Conservation (phyloP, 176 grass and related monocot genomes). For the Paspalum vaginatum region DNA sequence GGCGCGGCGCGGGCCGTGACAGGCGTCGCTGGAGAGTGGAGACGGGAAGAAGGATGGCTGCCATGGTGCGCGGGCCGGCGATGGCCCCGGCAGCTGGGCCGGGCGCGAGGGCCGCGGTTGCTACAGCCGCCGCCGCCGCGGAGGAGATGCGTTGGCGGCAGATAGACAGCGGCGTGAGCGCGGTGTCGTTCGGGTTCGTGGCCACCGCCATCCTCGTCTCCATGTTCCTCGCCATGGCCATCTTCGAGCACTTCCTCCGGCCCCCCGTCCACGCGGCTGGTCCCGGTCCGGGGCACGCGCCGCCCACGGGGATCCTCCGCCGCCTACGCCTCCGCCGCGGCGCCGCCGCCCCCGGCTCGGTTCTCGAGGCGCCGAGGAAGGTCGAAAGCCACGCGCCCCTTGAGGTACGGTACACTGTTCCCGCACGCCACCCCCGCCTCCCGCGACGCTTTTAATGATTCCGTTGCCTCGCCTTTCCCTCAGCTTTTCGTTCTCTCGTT, state of each 20-base stretch:
- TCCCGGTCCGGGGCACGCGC: neutral
- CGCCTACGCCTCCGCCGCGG: slow-evolving; percentile 24
- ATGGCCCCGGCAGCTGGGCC: slow-evolving; percentile 48
- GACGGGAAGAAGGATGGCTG: neutral
- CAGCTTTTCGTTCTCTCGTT: slow-evolving; percentile 43
- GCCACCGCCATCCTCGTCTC: slow-evolving; percentile 95
- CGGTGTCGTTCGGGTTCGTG: slow-evolving; percentile 97
- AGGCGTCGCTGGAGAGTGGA: neutral
- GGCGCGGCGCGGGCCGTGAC: slow-evolving; percentile 40
- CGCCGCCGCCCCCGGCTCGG: slow-evolving; percentile 14
- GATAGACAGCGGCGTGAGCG: slow-evolving; percentile 72
- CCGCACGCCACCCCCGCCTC: slow-evolving; percentile 31
- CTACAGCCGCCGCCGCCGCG: neutral
- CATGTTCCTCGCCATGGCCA: slow-evolving; percentile 98
- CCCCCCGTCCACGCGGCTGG: slow-evolving; percentile 29
- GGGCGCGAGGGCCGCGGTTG: neutral
- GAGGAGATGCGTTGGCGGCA: slow-evolving; percentile 81
- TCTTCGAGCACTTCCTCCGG: slow-evolving; percentile 88
- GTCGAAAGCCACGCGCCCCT: slow-evolving; percentile 38
- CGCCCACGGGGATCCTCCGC: slow-evolving; percentile 26
- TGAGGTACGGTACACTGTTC: slow-evolving; percentile 52
- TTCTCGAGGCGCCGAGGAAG: slow-evolving; percentile 64
- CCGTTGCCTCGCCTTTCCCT: slow-evolving; percentile 49
- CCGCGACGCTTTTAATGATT: slow-evolving; percentile 44
- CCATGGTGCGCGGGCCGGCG: slow-evolving; percentile 39